A percentile compares a stretch with the other conserved stretches of the same genome.
Conservation (phyloP, 1,284 basidiomycete species). For the Leccinum pachyderme region DNA sequence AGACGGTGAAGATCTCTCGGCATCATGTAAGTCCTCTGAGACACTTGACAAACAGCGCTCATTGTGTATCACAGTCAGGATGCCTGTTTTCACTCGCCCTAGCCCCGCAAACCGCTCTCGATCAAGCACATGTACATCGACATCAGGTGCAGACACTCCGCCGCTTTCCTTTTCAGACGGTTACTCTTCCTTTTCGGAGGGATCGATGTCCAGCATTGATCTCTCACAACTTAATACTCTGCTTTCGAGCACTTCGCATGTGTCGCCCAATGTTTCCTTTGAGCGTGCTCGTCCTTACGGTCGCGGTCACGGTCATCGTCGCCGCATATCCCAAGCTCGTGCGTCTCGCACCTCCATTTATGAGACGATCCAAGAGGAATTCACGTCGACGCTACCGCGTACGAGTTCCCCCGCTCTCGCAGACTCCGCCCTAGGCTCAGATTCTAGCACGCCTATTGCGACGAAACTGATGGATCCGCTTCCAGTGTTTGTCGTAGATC, state of each 20-base stretch:
- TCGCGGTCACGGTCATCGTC: slow-evolving; percentile 69
- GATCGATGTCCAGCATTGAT: slow-evolving; percentile 75
- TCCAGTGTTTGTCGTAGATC: slow-evolving; percentile 54
- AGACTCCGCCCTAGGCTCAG: slow-evolving; percentile 2
- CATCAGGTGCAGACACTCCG: slow-evolving; percentile 66
- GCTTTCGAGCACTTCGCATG: slow-evolving; percentile 47
- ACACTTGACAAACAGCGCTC: neutral
- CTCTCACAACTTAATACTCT: slow-evolving; percentile 55
- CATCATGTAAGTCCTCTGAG: slow-evolving; percentile 46
- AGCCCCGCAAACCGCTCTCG: slow-evolving; percentile 52
- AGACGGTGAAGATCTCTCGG: slow-evolving; percentile 59
- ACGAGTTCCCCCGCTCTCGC: slow-evolving; percentile 12
- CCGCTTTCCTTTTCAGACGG: slow-evolving; percentile 64
- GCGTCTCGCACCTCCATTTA: slow-evolving; percentile 68
- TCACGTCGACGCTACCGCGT: slow-evolving; percentile 42
- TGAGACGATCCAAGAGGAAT: slow-evolving; percentile 76
- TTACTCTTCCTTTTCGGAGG: slow-evolving; percentile 60
- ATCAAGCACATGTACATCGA: slow-evolving; percentile 60
- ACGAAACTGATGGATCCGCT: slow-evolving; percentile 36
- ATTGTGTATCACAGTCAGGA: slow-evolving; percentile 37
- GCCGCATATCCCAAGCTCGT: slow-evolving; percentile 60
- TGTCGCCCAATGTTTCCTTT: slow-evolving; percentile 36
- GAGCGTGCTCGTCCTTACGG: slow-evolving; percentile 45
- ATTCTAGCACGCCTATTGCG: slow-evolving; percentile 19
- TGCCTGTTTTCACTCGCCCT: slow-evolving; percentile 61